Base-by-base conservation (phyloP, 805 yeast species). In the Wickerhamomyces bisporus region DNA sequence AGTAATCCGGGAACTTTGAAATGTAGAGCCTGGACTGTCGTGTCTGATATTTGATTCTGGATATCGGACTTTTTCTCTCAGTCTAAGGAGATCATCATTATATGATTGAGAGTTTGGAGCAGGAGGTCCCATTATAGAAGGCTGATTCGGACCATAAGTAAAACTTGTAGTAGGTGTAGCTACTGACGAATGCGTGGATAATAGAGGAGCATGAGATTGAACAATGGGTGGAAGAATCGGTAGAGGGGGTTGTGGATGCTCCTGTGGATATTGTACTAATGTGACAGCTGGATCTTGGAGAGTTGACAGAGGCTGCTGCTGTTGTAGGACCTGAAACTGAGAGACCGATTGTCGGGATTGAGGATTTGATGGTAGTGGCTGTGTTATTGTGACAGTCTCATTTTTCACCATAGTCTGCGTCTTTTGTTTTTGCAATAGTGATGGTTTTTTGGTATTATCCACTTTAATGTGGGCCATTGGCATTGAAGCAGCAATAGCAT, bases 381-480 rank as follows among this genome's bases (percentile, higher is more conserved):
- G n/a, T n/a, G n/a, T n/a, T n/a, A n/a, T n/a, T n/a, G n/a, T n/a
- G n/a, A n/a, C n/a, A n/a, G n/a, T n/a, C n/a, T n/a, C n/a, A n/a
- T n/a, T n/a, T n/a, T n/a, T n/a, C n/a, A n/a, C n/a, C n/a, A n/a
- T n/a, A n/a, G n/a, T 30, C 14, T 20, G 15, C 13, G 24, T n/a
- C 7, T 33, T 20, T 11, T 4, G 13, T n/a, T 33, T 9, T 17
- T 33, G 29, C 15, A 7, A 12, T n/a, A 12, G 31, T 9, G 32
- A 26, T 21, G 24, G 24, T 21, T 13, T 19, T 18, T 18, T 29
- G 32, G 17, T 17, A 32, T 7, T 31, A 21, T 34, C 39, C 6
- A 43, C 3, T 12, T 33, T 39, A 26, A 53, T 51, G 30, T 47
- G 50, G 4, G 55, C 58, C 47, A 53, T 36, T 0, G 59, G 59